These are phyloP conservation scores for Salix exigua DNA, from an alignment of 345 rosid genomes.

Conservation along the genomic window DNA sequence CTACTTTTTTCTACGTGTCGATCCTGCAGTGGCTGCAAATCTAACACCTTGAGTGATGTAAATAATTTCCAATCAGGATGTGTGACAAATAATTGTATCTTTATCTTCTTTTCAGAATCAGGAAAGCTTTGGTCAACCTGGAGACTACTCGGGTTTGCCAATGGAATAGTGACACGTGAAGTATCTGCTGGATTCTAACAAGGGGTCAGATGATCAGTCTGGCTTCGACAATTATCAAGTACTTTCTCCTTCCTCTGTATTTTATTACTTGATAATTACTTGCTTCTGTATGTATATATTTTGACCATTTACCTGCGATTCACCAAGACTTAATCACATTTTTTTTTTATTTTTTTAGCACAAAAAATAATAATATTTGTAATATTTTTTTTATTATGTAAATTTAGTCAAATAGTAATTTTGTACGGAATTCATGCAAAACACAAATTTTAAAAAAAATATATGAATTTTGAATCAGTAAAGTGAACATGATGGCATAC, in stretches of 20 bases:
- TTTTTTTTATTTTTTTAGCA: too few species aligned
- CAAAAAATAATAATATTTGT: too few species aligned
- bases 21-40: background rate
- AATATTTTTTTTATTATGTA: too few species aligned
- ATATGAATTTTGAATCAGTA: too few species aligned
- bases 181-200: background rate
- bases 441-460: too few species aligned
- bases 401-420: too few species aligned
- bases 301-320: too few species aligned
- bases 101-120: conserved; percentile 3
- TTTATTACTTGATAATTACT: background rate
- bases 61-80: background rate
- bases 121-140: conserved; percentile 4
- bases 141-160: background rate
- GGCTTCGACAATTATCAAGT: background rate
- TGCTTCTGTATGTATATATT: too few species aligned
- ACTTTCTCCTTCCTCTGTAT: background rate
- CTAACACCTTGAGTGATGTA: background rate
- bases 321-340: too few species aligned
- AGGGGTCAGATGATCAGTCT: conserved; percentile 2
- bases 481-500: too few species aligned
- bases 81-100: background rate
- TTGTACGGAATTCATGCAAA: too few species aligned
- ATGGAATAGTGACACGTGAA: conserved; percentile 20
- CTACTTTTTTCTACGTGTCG: background rate